phyloP scores from a whole-genome alignment of 2,329 filamentous ascomycete species.

The Akanthomyces dipterigenus region DNA sequence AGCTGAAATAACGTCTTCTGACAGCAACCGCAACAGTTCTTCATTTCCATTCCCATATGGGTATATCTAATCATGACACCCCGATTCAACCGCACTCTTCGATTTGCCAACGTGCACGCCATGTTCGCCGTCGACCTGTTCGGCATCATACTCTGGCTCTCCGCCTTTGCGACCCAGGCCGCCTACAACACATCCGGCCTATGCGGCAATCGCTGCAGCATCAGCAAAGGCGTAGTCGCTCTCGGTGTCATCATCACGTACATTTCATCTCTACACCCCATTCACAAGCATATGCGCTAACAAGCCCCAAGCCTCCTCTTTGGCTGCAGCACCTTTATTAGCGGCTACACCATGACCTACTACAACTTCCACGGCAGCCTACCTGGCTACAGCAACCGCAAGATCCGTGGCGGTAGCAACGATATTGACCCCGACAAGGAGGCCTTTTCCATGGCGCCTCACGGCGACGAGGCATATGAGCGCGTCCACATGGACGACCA shows the following conservation, averaged over 20 bases:
- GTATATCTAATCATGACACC: slow-evolving; percentile 60
- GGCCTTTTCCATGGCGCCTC: slow-evolving; percentile 60
- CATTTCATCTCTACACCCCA: slow-evolving; percentile 21
- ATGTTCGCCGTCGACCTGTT: slow-evolving; percentile 53
- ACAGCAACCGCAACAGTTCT: slow-evolving; percentile 43
- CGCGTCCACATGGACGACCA: slow-evolving; percentile 53
- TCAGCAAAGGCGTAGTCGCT: slow-evolving; percentile 57
- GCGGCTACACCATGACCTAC: slow-evolving; percentile 54
- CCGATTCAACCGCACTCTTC: slow-evolving; percentile 54
- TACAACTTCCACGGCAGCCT: slow-evolving; percentile 55
- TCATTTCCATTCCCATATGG: slow-evolving; percentile 56
- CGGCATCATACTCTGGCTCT: slow-evolving; percentile 57
- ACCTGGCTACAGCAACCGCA: slow-evolving; percentile 51
- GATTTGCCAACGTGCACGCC: slow-evolving; percentile 54
- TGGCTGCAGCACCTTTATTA: slow-evolving; percentile 45
- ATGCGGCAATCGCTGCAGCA: slow-evolving; percentile 50
- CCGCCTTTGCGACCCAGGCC: slow-evolving; percentile 59
- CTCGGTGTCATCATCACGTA: slow-evolving; percentile 58
- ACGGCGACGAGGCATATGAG: slow-evolving; percentile 59
- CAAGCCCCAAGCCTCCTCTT: slow-evolving; percentile 46
- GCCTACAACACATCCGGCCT: slow-evolving; percentile 51
- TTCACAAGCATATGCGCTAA: slow-evolving; percentile 3
- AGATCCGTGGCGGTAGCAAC: slow-evolving; percentile 31
- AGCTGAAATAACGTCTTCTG: neutral
- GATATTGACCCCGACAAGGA: slow-evolving; percentile 64